Conservation (phyloP, 495 filamentous ascomycete species). For the Xylaria cubensis region DNA sequence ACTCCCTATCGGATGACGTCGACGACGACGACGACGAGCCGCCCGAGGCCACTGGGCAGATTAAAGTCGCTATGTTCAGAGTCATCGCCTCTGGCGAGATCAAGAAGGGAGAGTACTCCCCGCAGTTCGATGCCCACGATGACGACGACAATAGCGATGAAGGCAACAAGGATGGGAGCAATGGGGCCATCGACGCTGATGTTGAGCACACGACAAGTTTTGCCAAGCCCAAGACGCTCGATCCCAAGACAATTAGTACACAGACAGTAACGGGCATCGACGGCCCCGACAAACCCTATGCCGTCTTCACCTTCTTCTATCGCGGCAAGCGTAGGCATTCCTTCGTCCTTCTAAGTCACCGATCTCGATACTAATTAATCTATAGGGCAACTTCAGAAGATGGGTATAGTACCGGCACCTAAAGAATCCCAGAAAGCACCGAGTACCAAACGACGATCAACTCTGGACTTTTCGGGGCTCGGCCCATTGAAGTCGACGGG, state of each 20-base stretch:
- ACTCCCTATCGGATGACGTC: conserved; percentile 82
- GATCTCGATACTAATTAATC: conserved; percentile 29
- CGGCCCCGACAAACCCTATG: conserved; percentile 91
- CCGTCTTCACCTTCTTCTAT: conserved; percentile 97
- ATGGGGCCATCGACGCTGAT: conserved; percentile 62
- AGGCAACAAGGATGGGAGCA: conserved; percentile 48
- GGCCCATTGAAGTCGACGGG: conserved; percentile 81
- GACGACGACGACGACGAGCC: conserved; percentile 83
- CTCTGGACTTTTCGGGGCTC: conserved; percentile 82
- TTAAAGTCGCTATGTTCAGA: conserved; percentile 95
- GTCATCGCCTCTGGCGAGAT: conserved; percentile 96
- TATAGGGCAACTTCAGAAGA: conserved; percentile 88
- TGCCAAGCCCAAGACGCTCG: conserved; percentile 94
- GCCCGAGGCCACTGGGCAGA: conserved; percentile 94
- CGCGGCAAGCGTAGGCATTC: conserved; percentile 83
- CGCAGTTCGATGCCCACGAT: conserved; percentile 96
- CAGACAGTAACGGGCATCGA: conserved; percentile 99
- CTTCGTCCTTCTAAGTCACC: conserved; percentile 19
- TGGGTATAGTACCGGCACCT: conserved; percentile 76
- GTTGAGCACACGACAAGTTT: conserved; percentile 99
- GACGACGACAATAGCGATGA: conserved; percentile 76
- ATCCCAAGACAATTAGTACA: conserved; percentile 96
- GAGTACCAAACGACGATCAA: conserved; percentile 72
- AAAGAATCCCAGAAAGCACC: conserved; percentile 65
- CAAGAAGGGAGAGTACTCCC: conserved; percentile 95